Base-by-base conservation (phyloP, 192 early-diverging fungal genomes). In the Funneliformis mosseae region DNA sequence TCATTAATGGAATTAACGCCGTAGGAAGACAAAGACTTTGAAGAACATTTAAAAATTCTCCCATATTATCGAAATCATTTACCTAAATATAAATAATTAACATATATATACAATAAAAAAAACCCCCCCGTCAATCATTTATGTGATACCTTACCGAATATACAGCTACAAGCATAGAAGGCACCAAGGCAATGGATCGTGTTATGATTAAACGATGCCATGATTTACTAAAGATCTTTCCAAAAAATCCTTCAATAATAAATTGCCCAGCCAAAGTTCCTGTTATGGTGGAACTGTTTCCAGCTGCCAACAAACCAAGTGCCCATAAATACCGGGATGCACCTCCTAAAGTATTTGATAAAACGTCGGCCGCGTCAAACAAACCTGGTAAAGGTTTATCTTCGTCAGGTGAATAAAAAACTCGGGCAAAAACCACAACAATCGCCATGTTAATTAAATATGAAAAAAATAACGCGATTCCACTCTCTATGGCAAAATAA, bases 211-310 rank as follows among this genome's bases (percentile, higher is more conserved):
- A 74, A 16, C 92, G 88, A 69, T 91, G 88, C 90, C 90, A 90
- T 62, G 88, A 85, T 59, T 89, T 91, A 18, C 78, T 83, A 55
- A 88, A 88, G 4, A 91, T 85, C 3, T 83, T 83, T 59, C 90
- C 85, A 81, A 96, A 90, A 84, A 96, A 96, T 12, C 95, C 95
- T 71, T 96, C 93, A 88, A 96, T 95, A 59, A 95, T 89, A 80
- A 94, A 94, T 86, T 96, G 95, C 3, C 96, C 96, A 1, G 95
- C 95, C 84, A 97, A 87, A 18, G 96, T 97, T 8, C 95, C 95
- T 10, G 96, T 96, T 69, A 96, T 95, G 1, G 95, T 94, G 1
- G 92, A 93, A 77, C 88, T 92, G 83, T 96, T 94, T 0, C 96
- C 96, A 4, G 95, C 92, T 1, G 92, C 89, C 27, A 97, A 83